Conservation (phyloP, 768 basidiomycete genomes). For the Sutorius australiensis region DNA sequence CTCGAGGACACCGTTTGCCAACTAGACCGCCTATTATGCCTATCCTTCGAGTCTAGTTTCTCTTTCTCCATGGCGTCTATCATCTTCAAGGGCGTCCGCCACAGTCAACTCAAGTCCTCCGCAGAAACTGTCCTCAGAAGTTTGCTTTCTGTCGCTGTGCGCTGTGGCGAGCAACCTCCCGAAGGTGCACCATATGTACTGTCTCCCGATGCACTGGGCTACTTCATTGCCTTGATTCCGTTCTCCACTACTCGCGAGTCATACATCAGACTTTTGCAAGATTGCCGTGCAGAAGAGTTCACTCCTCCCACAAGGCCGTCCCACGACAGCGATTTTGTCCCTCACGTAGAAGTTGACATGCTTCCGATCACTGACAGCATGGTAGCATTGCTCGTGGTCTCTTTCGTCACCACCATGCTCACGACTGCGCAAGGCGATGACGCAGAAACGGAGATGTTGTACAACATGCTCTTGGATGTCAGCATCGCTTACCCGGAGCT, state of each 20-base stretch:
- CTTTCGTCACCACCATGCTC: slow-evolving; percentile 74
- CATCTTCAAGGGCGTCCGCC: slow-evolving; percentile 84
- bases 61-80: slow-evolving; percentile 80
- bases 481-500: slow-evolving; percentile 66
- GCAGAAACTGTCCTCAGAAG: slow-evolving; percentile 61
- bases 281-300: slow-evolving; percentile 53
- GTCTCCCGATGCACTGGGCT: slow-evolving; percentile 61
- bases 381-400: slow-evolving; percentile 67
- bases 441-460: slow-evolving; percentile 77
- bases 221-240: slow-evolving; percentile 76
- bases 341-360: slow-evolving; percentile 51
- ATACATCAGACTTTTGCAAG: slow-evolving; percentile 59
- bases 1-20: slow-evolving; percentile 69
- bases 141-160: slow-evolving; percentile 58
- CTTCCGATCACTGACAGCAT: slow-evolving; percentile 60
- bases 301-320: slow-evolving; percentile 36
- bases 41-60: slow-evolving; percentile 77
- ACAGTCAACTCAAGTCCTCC: slow-evolving; percentile 56
- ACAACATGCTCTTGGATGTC: slow-evolving; percentile 70
- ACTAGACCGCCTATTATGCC: slow-evolving; percentile 65
- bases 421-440: slow-evolving; percentile 75
- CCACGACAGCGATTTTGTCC: slow-evolving; percentile 44
- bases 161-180: slow-evolving; percentile 33
- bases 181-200: slow-evolving; percentile 46
- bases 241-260: slow-evolving; percentile 54